Conservation (phyloP, 2,329 filamentous ascomycete genomes). For the Ophiocordyceps australis region DNA sequence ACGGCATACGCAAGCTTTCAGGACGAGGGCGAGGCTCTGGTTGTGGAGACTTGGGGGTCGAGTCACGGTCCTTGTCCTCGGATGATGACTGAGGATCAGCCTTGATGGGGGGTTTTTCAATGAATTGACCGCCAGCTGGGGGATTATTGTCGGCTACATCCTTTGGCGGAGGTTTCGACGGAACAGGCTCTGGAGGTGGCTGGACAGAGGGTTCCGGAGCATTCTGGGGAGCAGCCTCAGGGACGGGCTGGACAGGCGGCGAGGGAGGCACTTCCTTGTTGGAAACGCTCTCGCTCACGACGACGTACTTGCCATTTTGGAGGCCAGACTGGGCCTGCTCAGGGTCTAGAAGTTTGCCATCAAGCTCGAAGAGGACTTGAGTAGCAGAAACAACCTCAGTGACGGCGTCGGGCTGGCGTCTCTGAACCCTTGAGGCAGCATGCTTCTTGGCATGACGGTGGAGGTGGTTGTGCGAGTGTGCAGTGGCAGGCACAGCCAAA, state of each 20-base stretch:
- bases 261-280: conserved; percentile 27
- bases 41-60: too few species aligned
- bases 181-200: conserved; percentile 11
- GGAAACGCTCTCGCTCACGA: conserved; percentile 40
- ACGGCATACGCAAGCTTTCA: too few species aligned
- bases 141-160: too few species aligned
- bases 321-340: conserved; percentile 56
- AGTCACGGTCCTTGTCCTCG: too few species aligned
- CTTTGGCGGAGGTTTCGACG: too few species aligned
- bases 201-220: not conserved
- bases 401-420: conserved; percentile 24
- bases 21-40: conserved; percentile 5
- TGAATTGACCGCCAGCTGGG: conserved; percentile 34
- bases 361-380: conserved; percentile 54
- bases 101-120: conserved; percentile 26
- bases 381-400: conserved; percentile 39
- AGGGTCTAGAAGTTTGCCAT: conserved; percentile 40
- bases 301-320: conserved; percentile 48
- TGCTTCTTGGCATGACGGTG: conserved; percentile 40
- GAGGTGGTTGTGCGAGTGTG: conserved; percentile 42
- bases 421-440: conserved; percentile 24
- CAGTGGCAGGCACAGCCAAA: conserved; percentile 31
- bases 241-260: conserved; percentile 14
- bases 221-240: conserved; percentile 17
- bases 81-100: too few species aligned